These are phyloP conservation scores for Aspergillus cavernicola DNA, from an alignment of 495 filamentous ascomycete species.

Conservation along the genomic window DNA sequence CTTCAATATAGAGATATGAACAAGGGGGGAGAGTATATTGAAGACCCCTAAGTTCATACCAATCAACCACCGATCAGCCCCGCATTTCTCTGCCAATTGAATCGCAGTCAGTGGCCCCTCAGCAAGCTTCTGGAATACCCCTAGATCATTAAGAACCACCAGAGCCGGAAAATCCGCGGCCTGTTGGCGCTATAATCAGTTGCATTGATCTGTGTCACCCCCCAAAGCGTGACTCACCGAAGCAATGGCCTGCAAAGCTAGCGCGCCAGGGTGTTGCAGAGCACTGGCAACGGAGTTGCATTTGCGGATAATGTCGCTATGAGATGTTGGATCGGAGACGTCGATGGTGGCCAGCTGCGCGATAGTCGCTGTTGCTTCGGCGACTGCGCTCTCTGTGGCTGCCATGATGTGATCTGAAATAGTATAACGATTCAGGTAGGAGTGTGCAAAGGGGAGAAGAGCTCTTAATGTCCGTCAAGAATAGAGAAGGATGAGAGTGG, in stretches of 20 bases:
- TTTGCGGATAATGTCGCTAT: neutral
- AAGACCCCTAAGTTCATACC: too few species aligned
- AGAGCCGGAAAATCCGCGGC: neutral
- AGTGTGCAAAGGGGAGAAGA: too few species aligned
- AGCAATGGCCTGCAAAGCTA: neutral
- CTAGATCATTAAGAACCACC: neutral
- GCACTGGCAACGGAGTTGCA: neutral
- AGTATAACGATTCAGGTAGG: too few species aligned
- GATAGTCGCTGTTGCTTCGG: neutral
- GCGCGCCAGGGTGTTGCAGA: neutral
- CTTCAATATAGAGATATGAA: too few species aligned
- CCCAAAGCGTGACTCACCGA: neutral
- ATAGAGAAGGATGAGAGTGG: too few species aligned
- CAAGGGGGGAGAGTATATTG: too few species aligned
- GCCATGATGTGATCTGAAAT: too few species aligned
- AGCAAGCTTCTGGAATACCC: neutral
- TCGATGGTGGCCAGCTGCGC: neutral
- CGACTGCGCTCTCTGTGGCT: neutral
- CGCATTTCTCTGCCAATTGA: neutral
- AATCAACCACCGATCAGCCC: neutral
- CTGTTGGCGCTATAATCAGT: neutral
- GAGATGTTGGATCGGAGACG: neutral
- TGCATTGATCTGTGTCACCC: too few species aligned
- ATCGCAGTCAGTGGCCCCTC: neutral
- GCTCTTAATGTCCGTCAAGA: too few species aligned